These are phyloP conservation scores for Pichia sp. DNA, from an alignment of 1,139 yeast species.

Conservation along the genomic window DNA sequence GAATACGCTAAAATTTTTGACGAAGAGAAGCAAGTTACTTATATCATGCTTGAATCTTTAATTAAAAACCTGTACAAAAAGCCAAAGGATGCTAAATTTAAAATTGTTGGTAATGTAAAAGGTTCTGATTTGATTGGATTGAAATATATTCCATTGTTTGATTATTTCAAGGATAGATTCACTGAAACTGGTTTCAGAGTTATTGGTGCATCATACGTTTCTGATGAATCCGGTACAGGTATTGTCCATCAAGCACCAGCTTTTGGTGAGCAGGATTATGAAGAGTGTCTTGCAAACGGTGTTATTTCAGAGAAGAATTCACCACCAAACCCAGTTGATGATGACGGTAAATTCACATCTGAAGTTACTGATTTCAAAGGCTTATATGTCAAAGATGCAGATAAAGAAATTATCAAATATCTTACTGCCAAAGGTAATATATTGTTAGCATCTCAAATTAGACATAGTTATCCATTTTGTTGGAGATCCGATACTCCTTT, in stretches of 20 bases:
- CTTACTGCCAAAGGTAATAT: slow-evolving; percentile 74
- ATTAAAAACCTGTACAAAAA: slow-evolving; percentile 83
- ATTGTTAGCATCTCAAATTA: slow-evolving; percentile 70
- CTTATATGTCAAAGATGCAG: slow-evolving; percentile 91
- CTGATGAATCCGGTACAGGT: slow-evolving; percentile 97
- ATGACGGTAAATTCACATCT: slow-evolving; percentile 71
- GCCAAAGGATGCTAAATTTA: slow-evolving; percentile 84
- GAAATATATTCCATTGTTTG: slow-evolving; percentile 75
- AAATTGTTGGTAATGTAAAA: slow-evolving; percentile 67
- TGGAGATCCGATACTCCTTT: slow-evolving; percentile 99
- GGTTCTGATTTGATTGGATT: slow-evolving; percentile 77
- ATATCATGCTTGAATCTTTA: slow-evolving; percentile 75
- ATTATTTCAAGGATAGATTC: slow-evolving; percentile 70
- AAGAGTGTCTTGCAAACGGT: slow-evolving; percentile 69
- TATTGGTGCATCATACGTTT: slow-evolving; percentile 74
- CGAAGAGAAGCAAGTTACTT: slow-evolving; percentile 74
- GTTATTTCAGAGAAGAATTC: slow-evolving; percentile 57
- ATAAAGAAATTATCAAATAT: slow-evolving; percentile 77
- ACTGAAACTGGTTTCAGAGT: slow-evolving; percentile 76
- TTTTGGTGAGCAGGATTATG: slow-evolving; percentile 98
- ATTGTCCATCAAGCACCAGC: slow-evolving; percentile 98
- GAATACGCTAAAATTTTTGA: slow-evolving; percentile 90
- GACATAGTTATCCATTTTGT: slow-evolving; percentile 98
- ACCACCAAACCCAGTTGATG: slow-evolving; percentile 95
- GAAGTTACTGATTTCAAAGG: slow-evolving; percentile 76